phyloP scores from a whole-genome alignment of 2,329 filamentous ascomycete genomes.

The Xylariaceae sp. region DNA sequence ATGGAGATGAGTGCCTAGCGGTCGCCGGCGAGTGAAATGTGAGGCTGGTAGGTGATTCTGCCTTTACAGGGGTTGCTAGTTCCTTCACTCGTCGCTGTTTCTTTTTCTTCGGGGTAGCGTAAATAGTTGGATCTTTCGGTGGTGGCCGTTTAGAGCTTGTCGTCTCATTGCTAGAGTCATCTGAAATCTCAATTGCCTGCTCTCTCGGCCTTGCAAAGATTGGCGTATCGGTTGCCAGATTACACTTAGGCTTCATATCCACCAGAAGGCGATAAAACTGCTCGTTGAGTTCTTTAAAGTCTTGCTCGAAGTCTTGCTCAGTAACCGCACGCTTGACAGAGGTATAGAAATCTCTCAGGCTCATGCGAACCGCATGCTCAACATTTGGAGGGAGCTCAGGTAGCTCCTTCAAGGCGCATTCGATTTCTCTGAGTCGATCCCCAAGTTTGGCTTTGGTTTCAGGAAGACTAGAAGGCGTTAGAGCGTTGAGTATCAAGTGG shows the following conservation, averaged over 20 bases:
- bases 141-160: slow-evolving; percentile 3
- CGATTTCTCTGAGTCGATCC: slow-evolving; percentile 54
- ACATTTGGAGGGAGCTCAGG: slow-evolving; percentile 72
- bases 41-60: not conserved
- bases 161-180: slow-evolving; percentile 39
- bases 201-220: not conserved
- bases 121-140: not conserved
- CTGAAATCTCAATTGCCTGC: not conserved
- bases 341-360: slow-evolving; percentile 47
- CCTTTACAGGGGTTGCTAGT: slow-evolving; percentile 16
- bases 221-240: not conserved
- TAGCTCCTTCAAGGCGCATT: slow-evolving; percentile 58
- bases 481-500: not conserved
- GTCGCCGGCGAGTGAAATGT: not conserved
- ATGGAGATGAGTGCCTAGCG: not conserved
- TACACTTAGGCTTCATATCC: slow-evolving; percentile 30
- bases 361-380: slow-evolving; percentile 62
- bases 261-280: slow-evolving; percentile 31
- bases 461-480: slow-evolving; percentile 49
- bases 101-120: slow-evolving; percentile 6
- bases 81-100: not conserved
- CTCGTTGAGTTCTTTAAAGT: slow-evolving; percentile 27
- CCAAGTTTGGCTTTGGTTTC: slow-evolving; percentile 58
- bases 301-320: slow-evolving; percentile 46
- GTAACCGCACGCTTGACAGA: slow-evolving; percentile 57